These are phyloP conservation scores for Neopestalotiopsis sp. DNA, from an alignment of 2,329 filamentous ascomycete species.

Conservation along the genomic window DNA sequence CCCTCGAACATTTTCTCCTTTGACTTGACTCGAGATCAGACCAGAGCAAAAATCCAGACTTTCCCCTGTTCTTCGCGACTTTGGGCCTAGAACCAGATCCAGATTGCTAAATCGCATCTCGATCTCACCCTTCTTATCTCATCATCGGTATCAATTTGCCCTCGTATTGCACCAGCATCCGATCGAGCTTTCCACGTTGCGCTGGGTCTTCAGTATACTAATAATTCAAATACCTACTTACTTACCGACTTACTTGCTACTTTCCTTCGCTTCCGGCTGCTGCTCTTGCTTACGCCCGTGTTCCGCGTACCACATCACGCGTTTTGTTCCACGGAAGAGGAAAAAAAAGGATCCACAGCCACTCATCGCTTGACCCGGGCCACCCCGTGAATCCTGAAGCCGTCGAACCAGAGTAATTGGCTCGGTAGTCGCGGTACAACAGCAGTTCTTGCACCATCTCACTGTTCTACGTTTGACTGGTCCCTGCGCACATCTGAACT, in stretches of 20 bases:
- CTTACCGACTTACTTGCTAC: neutral
- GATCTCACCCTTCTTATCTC: neutral
- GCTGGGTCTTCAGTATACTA: neutral
- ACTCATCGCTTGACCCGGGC: neutral
- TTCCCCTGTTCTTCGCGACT: neutral
- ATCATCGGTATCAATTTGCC: neutral
- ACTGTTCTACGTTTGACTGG: constrained; percentile 1
- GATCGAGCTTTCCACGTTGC: neutral
- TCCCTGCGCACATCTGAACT: neutral
- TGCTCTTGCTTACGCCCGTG: neutral
- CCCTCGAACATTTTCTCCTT: neutral
- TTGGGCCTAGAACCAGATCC: constrained; percentile 1
- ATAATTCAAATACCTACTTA: constrained; percentile 7
- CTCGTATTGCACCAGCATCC: neutral
- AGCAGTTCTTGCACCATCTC: neutral
- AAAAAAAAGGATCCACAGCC: neutral
- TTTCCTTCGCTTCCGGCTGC: neutral
- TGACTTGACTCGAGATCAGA: neutral
- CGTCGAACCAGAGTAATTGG: constrained; percentile 1
- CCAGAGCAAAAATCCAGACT: neutral
- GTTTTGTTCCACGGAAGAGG: neutral
- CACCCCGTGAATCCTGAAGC: neutral
- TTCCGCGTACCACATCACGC: constrained; percentile 1
- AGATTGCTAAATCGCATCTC: neutral
- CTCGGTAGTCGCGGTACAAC: neutral